Percentiles rank a stretch among this genome's conserved stretches.
phyloP scores from a whole-genome alignment of 108 stramenopile genomes.

The Cyclotella distinguenda region DNA sequence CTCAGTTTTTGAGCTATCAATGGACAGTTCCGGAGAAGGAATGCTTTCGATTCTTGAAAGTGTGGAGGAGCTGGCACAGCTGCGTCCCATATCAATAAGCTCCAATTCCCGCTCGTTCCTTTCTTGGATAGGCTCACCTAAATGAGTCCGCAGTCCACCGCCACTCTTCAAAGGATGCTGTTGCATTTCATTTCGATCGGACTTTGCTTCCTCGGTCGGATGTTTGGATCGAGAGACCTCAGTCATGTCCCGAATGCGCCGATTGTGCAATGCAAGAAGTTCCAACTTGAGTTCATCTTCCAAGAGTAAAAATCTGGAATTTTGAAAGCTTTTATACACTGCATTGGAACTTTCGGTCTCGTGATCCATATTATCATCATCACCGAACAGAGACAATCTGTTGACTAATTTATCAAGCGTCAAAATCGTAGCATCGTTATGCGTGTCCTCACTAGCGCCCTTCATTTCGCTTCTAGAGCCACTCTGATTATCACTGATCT shows the following conservation, averaged over 20 bases:
- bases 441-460: not conserved
- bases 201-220: no score
- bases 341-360: not conserved
- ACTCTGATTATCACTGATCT: not conserved
- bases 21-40: not conserved
- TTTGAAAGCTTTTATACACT: not conserved
- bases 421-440: not conserved
- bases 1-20: slow-evolving; percentile 1
- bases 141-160: no score
- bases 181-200: no score
- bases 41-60: not conserved
- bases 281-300: not conserved
- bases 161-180: no score
- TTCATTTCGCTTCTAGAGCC: not conserved
- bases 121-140: no score
- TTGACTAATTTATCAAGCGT: slow-evolving; percentile 5
- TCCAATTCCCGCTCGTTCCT: not conserved
- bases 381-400: slow-evolving; percentile 1
- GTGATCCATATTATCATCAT: not conserved
- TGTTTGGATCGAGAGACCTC: no score
- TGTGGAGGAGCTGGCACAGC: not conserved
- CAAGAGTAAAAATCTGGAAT: not conserved
- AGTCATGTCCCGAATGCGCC: no score
- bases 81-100: slow-evolving; percentile 1
- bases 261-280: no score